A percentile compares a stretch with the other conserved stretches of the same genome.
phyloP scores from a whole-genome alignment of 768 basidiomycete genomes.

The Filobasidium floriforme region DNA sequence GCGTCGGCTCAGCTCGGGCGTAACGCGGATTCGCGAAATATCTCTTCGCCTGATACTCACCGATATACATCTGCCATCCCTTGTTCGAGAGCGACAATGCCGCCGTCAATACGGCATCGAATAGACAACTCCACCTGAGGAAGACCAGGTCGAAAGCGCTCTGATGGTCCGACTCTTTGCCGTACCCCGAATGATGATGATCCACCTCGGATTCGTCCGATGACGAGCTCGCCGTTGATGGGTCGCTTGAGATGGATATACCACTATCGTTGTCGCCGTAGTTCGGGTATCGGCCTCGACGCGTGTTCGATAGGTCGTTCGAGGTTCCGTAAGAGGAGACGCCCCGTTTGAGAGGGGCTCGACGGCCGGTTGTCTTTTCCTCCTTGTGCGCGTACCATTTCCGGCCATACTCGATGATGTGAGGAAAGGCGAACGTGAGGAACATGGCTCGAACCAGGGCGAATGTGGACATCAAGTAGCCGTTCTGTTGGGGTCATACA shows the following conservation, averaged over 20 bases:
- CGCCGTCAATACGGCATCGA: conserved; percentile 38
- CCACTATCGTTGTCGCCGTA: not conserved
- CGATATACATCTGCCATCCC: conserved; percentile 39
- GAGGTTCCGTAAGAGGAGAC: conserved; percentile 4
- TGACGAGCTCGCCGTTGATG: not conserved
- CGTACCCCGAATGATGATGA: not conserved
- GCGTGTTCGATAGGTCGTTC: not conserved
- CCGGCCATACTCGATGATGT: conserved; percentile 31
- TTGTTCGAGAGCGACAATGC: conserved; percentile 24
- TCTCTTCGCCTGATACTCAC: not conserved
- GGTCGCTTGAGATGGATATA: conserved; percentile 2
- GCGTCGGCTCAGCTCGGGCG: not conserved
- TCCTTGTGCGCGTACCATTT: conserved; percentile 8
- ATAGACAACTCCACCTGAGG: conserved; percentile 35
- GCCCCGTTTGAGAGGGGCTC: conserved; percentile 10
- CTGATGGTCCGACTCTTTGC: conserved; percentile 25
- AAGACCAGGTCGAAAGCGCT: conserved; percentile 41
- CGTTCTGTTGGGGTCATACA: conserved; percentile 7
- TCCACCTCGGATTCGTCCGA: not conserved
- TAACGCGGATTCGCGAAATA: not conserved
- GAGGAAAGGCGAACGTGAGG: conserved; percentile 32
- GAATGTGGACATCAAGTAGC: conserved; percentile 29
- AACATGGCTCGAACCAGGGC: conserved; percentile 34
- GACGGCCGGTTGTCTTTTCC: conserved; percentile 7
- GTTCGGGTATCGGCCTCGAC: not conserved